Base-by-base conservation (phyloP, 148 eudicot genomes). In the Gaultheria prostrata region DNA sequence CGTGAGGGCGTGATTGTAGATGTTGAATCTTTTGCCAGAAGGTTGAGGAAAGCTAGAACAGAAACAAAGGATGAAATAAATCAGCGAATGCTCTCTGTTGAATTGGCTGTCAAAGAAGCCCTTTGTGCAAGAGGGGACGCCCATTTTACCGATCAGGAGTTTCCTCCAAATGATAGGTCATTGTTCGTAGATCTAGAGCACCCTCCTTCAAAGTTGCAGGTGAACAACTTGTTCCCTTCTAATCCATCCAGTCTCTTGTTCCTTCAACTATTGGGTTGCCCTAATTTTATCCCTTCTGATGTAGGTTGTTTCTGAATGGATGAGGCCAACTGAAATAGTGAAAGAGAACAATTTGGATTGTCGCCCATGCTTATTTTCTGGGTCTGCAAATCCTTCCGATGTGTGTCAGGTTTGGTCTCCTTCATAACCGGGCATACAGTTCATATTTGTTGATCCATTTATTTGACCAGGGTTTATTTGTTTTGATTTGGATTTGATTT, bases 71-170 rank as follows among this genome's bases (percentile, higher is more conserved):
- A 92, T 73, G 99, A 97, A 91, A 88, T 93, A 75, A 92, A 92
- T 88, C 96, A 95, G 86, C 90, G 95, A 26, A 97, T 97, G 99
- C 92, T 93, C 53, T 97, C 99, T 48, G 98, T 97, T 86, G 98
- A 95, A 88, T 81, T 93, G 88, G 99, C 99, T 88, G 98, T 97
- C 56, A 97, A 95, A 83, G 99, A 97, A 91, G 94, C 97, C 79
- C 94, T 97, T 57, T 90, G 87, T 85, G 95, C 98, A 17, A 92
- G 93, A 87, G 99, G 99, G 67, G 99, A 95, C 85, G 35, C 86
- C 82, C 90, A 93, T 86, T 97, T 97, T 84, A 97, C 99, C 0
- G 99, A 97, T 86, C 95, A 91, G 85, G 99, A 97, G 82, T 97
- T 97, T 79, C 99, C 98, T 74, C 99, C 99, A 3, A 93, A 87